A percentile compares a stretch with the other conserved stretches of the same genome.
Conservation (phyloP, 2,329 filamentous ascomycete genomes). For the Chaetomium sp. region DNA sequence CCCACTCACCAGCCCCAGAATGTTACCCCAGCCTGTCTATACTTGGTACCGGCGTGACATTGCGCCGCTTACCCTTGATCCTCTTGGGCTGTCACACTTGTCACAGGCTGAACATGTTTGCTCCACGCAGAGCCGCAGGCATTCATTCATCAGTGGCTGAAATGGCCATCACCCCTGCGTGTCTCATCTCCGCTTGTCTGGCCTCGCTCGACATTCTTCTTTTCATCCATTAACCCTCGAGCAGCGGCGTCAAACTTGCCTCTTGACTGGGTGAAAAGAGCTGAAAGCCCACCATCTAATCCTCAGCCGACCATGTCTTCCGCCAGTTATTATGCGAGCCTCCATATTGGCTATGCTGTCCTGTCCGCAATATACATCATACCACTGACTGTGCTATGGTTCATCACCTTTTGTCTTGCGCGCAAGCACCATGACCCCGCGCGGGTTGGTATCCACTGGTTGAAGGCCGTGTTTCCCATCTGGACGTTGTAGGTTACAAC, state of each 20-base stretch:
- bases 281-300: background rate
- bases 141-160: too few species aligned
- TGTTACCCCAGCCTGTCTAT: background rate
- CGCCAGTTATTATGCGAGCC: background rate
- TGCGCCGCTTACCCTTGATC: background rate
- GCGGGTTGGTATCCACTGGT: conserved; percentile 30
- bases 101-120: background rate
- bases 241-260: background rate
- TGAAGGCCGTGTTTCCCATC: conserved; percentile 30
- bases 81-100: too few species aligned
- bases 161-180: too few species aligned
- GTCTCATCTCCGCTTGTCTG: background rate
- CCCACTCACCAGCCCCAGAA: too few species aligned
- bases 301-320: background rate
- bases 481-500: conserved; percentile 28
- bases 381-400: conserved; percentile 32
- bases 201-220: background rate
- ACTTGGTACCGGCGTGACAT: background rate
- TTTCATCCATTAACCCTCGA: background rate
- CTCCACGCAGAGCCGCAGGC: background rate
- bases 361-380: conserved; percentile 29
- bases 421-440: conserved; percentile 33
- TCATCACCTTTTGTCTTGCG: conserved; percentile 29
- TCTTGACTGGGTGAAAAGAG: too few species aligned
- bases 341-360: conserved; percentile 16